Percentiles rank a stretch among this genome's conserved stretches.
Conservation (phyloP, 2,329 filamentous ascomycete species). For the Neonectria magnoliae region DNA sequence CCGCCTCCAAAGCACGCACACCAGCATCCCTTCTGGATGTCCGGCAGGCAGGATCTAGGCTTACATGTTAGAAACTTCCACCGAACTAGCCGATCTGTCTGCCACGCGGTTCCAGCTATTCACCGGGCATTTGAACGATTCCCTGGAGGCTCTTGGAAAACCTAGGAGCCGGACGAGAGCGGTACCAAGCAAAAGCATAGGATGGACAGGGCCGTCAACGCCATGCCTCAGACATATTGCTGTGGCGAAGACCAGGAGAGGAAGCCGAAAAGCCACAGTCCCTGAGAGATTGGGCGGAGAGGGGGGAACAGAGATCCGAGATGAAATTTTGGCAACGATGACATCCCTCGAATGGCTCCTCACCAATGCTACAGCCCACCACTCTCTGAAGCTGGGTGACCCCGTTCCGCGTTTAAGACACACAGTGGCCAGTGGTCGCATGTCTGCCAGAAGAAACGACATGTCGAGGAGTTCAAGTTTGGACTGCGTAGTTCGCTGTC, state of each 20-base stretch:
- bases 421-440: conserved; percentile 29
- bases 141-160: background rate
- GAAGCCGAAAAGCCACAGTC: conserved; percentile 13
- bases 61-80: background rate
- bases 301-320: conserved; percentile 5
- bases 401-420: conserved; percentile 31
- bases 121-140: background rate
- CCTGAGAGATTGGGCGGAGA: conserved; percentile 7
- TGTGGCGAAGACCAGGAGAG: conserved; percentile 24
- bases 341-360: conserved; percentile 9
- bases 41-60: background rate
- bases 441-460: conserved; percentile 31
- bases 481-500: conserved; percentile 30
- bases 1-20: background rate
- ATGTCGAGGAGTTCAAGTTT: conserved; percentile 28
- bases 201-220: background rate
- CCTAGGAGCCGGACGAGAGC: background rate
- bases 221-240: conserved; percentile 14
- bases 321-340: conserved; percentile 17
- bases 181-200: background rate
- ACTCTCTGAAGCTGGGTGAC: conserved; percentile 14
- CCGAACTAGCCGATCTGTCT: background rate
- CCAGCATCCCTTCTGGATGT: background rate
- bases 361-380: conserved; percentile 7
- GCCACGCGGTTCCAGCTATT: background rate